These are phyloP conservation scores for Paraphaeosphaeria minitans DNA, from an alignment of 2,329 filamentous ascomycete species.

Conservation along the genomic window DNA sequence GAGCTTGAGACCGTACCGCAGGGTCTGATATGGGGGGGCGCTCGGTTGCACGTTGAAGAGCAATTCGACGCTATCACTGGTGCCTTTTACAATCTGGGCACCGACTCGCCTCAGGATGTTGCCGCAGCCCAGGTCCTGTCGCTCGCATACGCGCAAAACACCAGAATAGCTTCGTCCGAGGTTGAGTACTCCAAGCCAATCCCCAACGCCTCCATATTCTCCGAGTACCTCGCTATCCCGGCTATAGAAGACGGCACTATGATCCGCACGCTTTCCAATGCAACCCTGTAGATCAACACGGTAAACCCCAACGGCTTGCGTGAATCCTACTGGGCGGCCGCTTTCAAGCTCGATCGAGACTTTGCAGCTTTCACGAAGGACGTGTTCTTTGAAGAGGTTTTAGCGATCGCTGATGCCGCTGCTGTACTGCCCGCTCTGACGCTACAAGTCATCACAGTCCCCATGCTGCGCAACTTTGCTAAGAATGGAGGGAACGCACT, in stretches of 20 bases:
- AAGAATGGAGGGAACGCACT: slow-evolving; percentile 36
- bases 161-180: slow-evolving; percentile 27
- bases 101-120: slow-evolving; percentile 25
- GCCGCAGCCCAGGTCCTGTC: slow-evolving; percentile 36
- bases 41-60: slow-evolving; percentile 16
- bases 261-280: slow-evolving; percentile 25
- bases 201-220: slow-evolving; percentile 31
- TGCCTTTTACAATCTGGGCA: slow-evolving; percentile 34
- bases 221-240: slow-evolving; percentile 32
- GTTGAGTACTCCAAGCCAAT: slow-evolving; percentile 34
- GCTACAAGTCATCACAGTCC: slow-evolving; percentile 34
- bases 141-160: slow-evolving; percentile 23
- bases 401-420: slow-evolving; percentile 20
- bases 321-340: slow-evolving; percentile 35
- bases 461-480: slow-evolving; percentile 27
- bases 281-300: slow-evolving; percentile 26
- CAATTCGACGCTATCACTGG: slow-evolving; percentile 27
- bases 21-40: slow-evolving; percentile 37
- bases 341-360: slow-evolving; percentile 30
- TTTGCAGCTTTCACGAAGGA: slow-evolving; percentile 25
- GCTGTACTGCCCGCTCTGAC: slow-evolving; percentile 24
- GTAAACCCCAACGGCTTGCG: slow-evolving; percentile 23
- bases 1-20: slow-evolving; percentile 27
- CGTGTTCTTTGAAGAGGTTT: slow-evolving; percentile 31
- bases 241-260: slow-evolving; percentile 23